phyloP scores from a whole-genome alignment of 306 rosid species.

The Rubus idaeus region DNA sequence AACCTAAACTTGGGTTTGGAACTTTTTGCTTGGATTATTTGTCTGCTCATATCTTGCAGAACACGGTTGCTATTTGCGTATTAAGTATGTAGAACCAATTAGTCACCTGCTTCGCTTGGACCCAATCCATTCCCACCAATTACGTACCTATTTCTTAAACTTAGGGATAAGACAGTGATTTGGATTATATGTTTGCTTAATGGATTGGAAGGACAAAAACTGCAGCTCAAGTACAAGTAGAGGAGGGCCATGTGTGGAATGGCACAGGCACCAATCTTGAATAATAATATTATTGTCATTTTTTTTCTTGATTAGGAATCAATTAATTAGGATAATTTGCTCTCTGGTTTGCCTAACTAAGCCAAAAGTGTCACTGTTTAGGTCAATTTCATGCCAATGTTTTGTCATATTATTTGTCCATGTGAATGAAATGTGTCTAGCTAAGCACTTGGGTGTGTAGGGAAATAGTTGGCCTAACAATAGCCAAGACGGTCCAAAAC shows the following conservation, averaged over 20 bases:
- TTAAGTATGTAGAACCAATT: neutral
- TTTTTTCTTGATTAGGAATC: neutral
- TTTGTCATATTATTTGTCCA: constrained; percentile 12
- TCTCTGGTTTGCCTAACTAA: constrained; percentile 14
- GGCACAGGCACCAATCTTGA: constrained; percentile 22
- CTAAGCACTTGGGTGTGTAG: neutral
- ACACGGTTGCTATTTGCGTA: constrained; percentile 13
- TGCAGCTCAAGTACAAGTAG: constrained; percentile 35
- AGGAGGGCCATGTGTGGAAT: constrained; percentile 29
- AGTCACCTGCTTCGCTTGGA: constrained; percentile 18
- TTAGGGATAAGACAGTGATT: constrained; percentile 31
- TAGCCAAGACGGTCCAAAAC: constrained; percentile 11
- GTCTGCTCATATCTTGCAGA: constrained; percentile 20
- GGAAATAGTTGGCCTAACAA: neutral
- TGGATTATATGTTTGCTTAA: constrained; percentile 23
- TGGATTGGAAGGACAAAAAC: constrained; percentile 26
- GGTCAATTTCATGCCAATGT: constrained; percentile 12
- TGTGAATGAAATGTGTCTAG: neutral
- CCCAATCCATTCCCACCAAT: constrained; percentile 23
- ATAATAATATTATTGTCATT: neutral
- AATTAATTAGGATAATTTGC: neutral
- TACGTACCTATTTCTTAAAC: constrained; percentile 24
- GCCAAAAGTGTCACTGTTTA: constrained; percentile 24
- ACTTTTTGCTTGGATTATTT: constrained; percentile 27
- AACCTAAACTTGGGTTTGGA: constrained; percentile 21